phyloP scores from a whole-genome alignment of 2,329 filamentous ascomycete species.

The Pezicula carpinea region DNA sequence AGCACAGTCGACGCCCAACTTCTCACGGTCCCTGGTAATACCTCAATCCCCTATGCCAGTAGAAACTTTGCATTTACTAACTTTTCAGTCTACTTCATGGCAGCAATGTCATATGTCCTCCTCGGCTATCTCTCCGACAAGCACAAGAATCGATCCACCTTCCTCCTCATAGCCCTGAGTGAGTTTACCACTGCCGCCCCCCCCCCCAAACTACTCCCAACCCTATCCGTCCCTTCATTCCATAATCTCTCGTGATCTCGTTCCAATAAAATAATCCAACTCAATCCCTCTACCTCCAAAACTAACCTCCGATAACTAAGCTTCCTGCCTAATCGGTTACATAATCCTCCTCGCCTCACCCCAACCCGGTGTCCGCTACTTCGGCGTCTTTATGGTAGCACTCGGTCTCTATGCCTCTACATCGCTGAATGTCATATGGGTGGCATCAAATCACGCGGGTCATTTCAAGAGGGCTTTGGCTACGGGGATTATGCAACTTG shows the following conservation, averaged over 20 bases:
- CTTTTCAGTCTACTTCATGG: conserved; percentile 1
- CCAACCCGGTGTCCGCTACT: conserved; percentile 1
- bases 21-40: conserved; percentile 1
- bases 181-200: too few species aligned
- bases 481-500: not conserved
- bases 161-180: not conserved
- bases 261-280: too few species aligned
- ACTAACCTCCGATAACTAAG: too few species aligned
- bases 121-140: conserved; percentile 1
- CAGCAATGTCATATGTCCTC: conserved; percentile 1
- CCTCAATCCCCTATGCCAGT: not conserved
- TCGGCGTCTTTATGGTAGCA: conserved; percentile 3
- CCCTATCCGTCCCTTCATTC: too few species aligned
- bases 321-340: conserved; percentile 1
- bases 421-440: conserved; percentile 2
- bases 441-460: conserved; percentile 1
- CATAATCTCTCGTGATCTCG: too few species aligned
- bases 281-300: too few species aligned
- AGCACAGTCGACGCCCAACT: conserved; percentile 3
- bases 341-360: conserved; percentile 1
- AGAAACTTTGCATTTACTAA: not conserved
- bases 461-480: conserved; percentile 2
- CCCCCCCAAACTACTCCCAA: too few species aligned
- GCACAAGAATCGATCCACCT: conserved; percentile 1
- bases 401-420: conserved; percentile 2